Evolutionary conservation across 2,329 filamentous ascomycete species (phyloP).

Genomic region (Penicillium sp.): DNA sequence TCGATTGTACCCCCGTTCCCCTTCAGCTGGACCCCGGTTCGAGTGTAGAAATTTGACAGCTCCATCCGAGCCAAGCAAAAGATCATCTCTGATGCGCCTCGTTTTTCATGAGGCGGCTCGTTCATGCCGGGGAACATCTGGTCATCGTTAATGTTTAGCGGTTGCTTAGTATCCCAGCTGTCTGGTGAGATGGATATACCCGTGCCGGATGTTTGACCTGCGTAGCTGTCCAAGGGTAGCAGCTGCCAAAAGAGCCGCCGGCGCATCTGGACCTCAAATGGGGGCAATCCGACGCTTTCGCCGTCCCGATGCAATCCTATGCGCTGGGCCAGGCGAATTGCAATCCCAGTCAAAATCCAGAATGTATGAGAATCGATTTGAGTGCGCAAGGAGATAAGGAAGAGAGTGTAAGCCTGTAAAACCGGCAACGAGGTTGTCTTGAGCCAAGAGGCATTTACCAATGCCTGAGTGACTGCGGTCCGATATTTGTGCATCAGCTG

Average conservation of each 20-base stretch:
- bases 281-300: conserved; percentile 35
- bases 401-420: conserved; percentile 13
- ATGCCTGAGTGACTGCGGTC: conserved; percentile 4
- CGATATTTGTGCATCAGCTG: conserved; percentile 9
- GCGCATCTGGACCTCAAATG: conserved; percentile 39
- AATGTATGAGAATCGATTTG: conserved; percentile 41
- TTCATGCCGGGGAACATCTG: conserved; percentile 35
- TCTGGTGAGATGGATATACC: conserved; percentile 7
- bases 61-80: conserved; percentile 25
- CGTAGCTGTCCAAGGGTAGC: conserved; percentile 18
- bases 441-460: conserved; percentile 15
- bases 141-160: conserved; percentile 35
- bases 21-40: conserved; percentile 10
- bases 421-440: conserved; percentile 12
- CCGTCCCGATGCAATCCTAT: conserved; percentile 44
- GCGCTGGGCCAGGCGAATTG: conserved; percentile 39
- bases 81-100: conserved; percentile 39
- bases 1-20: not conserved
- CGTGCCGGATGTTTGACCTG: conserved; percentile 25
- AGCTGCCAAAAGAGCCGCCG: conserved; percentile 22
- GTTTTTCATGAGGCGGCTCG: conserved; percentile 31
- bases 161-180: conserved; percentile 22
- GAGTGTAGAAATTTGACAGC: conserved; percentile 20
- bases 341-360: conserved; percentile 45
- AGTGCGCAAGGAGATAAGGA: conserved; percentile 25